Evolutionary conservation across 148 eudicot species (phyloP).

Genomic region (Silene latifolia): DNA sequence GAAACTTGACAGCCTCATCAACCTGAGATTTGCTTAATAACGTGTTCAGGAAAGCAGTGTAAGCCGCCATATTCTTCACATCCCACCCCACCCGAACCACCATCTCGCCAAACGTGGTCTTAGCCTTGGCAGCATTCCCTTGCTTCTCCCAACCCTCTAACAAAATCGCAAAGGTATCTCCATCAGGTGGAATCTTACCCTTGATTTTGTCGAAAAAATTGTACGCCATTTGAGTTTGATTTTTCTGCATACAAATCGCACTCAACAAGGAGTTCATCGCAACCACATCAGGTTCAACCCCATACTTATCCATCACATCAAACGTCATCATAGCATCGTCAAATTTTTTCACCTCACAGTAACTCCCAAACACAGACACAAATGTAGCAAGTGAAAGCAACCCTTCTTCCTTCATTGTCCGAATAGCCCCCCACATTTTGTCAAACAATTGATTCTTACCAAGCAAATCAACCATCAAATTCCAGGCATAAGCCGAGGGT

Average conservation of each 20-base stretch:
- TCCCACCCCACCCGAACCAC: constrained; percentile 80
- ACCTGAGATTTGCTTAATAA: constrained; percentile 50
- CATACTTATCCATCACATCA: constrained; percentile 79
- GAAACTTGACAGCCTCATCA: constrained; percentile 69
- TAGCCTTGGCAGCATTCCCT: constrained; percentile 62
- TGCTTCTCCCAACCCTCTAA: constrained; percentile 82
- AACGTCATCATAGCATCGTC: constrained; percentile 75
- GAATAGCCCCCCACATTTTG: constrained; percentile 82
- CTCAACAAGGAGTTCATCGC: constrained; percentile 71
- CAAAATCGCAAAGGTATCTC: constrained; percentile 67
- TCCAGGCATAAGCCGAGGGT: constrained; percentile 58
- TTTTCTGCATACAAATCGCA: constrained; percentile 56
- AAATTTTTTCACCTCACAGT: constrained; percentile 51
- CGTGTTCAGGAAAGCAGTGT: constrained; percentile 69
- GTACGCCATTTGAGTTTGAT: constrained; percentile 43
- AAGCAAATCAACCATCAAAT: constrained; percentile 81
- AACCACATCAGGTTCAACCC: constrained; percentile 55
- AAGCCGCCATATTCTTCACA: constrained; percentile 49
- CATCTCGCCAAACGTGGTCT: constrained; percentile 82
- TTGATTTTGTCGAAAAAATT: constrained; percentile 62
- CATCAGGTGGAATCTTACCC: constrained; percentile 56
- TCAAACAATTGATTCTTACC: constrained; percentile 77
- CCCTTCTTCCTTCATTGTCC: constrained; percentile 72
- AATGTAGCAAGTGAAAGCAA: constrained; percentile 49
- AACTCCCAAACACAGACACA: constrained; percentile 63